These are phyloP conservation scores for Fusarium protoensiforme DNA, from an alignment of 2,329 filamentous ascomycete species.

Conservation along the genomic window DNA sequence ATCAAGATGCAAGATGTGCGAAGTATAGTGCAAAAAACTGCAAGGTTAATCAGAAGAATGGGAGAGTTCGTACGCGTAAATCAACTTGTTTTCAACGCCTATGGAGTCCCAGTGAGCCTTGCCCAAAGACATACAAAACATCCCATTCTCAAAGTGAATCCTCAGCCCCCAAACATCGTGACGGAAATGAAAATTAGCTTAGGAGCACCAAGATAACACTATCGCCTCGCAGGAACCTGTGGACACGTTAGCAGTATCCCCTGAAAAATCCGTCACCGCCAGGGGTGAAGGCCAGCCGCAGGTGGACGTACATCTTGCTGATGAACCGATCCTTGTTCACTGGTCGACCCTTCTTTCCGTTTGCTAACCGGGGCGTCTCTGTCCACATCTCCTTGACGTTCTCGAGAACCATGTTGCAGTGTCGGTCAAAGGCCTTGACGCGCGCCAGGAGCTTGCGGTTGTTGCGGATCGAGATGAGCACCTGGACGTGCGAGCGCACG, in stretches of 20 bases:
- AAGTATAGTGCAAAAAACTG: background rate
- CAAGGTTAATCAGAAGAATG: conserved; percentile 3
- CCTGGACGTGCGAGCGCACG: conserved; percentile 92
- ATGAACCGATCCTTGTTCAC: conserved; percentile 99
- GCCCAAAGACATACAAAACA: conserved; percentile 45
- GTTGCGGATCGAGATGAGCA: conserved; percentile 97
- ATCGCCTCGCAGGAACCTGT: conserved; percentile 86
- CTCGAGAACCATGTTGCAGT: conserved; percentile 99
- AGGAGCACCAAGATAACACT: conserved; percentile 88
- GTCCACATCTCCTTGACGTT: conserved; percentile 99
- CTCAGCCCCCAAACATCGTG: conserved; percentile 28
- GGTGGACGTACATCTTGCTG: conserved; percentile 85
- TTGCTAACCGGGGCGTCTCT: conserved; percentile 84
- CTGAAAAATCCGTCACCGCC: conserved; percentile 14
- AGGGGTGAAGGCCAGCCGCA: background rate
- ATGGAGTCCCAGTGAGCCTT: conserved; percentile 48
- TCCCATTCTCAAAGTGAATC: conserved; percentile 40
- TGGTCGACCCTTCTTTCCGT: conserved; percentile 87
- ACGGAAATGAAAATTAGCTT: conserved; percentile 62
- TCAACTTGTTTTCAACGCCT: conserved; percentile 52
- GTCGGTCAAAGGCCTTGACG: conserved; percentile 97
- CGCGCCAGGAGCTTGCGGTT: conserved; percentile 97
- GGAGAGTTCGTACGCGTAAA: conserved; percentile 29
- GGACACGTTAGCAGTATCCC: conserved; percentile 31
- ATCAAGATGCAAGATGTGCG: background rate